Percentiles rank a stretch among this genome's conserved stretches.
Conservation (phyloP, 352 stramenopile genomes). For the Phytopythium oedochilum region DNA sequence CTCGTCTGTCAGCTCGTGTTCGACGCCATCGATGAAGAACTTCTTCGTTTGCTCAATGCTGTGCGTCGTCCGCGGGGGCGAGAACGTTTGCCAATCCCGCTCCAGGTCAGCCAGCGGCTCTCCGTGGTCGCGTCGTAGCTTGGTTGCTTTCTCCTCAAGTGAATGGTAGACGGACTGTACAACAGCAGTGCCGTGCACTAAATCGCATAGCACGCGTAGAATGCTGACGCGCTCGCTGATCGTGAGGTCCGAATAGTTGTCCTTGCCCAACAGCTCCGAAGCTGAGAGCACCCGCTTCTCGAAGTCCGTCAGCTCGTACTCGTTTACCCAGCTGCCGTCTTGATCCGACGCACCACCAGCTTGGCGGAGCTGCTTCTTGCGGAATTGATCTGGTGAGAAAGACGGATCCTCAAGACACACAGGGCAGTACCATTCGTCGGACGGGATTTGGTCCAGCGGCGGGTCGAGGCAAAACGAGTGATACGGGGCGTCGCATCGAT, state of each 20-base stretch:
- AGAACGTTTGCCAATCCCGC: conserved; percentile 56
- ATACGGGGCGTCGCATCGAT: conserved; percentile 81
- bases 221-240: conserved; percentile 53
- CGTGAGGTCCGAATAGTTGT: conserved; percentile 57
- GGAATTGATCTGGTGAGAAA: conserved; percentile 47
- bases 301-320: conserved; percentile 51
- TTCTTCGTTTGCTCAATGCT: conserved; percentile 52
- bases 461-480: conserved; percentile 76
- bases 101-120: conserved; percentile 58
- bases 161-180: conserved; percentile 63
- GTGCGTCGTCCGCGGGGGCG: conserved; percentile 31
- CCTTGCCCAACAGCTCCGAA: conserved; percentile 64
- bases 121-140: conserved; percentile 43
- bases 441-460: conserved; percentile 52
- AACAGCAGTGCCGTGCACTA: conserved; percentile 42
- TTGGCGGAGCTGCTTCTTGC: conserved; percentile 23
- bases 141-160: conserved; percentile 60
- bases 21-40: conserved; percentile 71
- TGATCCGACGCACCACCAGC: conserved; percentile 10
- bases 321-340: conserved; percentile 13
- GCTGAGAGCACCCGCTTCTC: conserved; percentile 53
- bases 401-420: conserved; percentile 46
- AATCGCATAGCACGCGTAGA: conserved; percentile 57
- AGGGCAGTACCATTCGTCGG: conserved; percentile 75
- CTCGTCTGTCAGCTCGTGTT: conserved; percentile 68